These are phyloP conservation scores for Fusarium nisikadoi DNA, from an alignment of 2,329 filamentous ascomycete species.

Conservation along the genomic window DNA sequence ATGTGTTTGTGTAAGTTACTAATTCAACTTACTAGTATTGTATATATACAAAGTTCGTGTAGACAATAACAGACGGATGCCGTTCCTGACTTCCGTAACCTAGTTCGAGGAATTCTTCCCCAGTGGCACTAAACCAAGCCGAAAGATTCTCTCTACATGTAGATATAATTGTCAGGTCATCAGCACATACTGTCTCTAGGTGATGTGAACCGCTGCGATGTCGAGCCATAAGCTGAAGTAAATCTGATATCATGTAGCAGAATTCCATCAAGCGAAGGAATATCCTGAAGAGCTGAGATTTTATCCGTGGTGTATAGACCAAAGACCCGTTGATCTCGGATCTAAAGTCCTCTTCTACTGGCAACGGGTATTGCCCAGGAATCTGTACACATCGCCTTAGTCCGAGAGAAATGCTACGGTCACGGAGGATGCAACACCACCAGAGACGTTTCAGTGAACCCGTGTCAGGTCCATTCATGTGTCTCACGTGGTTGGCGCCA, in stretches of 20 bases:
- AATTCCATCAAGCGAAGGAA: background rate
- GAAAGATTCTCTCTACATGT: background rate
- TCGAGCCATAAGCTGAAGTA: background rate
- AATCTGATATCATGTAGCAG: background rate
- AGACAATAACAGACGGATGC: background rate
- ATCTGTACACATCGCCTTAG: background rate
- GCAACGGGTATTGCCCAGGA: background rate
- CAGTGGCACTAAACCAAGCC: background rate
- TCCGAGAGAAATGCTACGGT: background rate
- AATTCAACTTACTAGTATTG: background rate
- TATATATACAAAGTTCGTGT: background rate
- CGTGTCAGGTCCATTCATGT: background rate
- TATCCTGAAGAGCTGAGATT: background rate
- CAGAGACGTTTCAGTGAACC: background rate
- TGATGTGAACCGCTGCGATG: background rate
- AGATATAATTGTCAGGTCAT: background rate
- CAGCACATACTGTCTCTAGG: background rate
- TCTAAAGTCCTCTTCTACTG: background rate
- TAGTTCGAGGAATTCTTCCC: background rate
- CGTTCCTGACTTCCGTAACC: background rate
- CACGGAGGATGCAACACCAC: background rate
- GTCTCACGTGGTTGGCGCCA: background rate
- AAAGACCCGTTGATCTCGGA: background rate
- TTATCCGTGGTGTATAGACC: background rate
- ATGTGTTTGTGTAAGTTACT: fast-evolving